Base-by-base conservation (phyloP, 164 flowering plant genomes). In the Annona cherimola region DNA sequence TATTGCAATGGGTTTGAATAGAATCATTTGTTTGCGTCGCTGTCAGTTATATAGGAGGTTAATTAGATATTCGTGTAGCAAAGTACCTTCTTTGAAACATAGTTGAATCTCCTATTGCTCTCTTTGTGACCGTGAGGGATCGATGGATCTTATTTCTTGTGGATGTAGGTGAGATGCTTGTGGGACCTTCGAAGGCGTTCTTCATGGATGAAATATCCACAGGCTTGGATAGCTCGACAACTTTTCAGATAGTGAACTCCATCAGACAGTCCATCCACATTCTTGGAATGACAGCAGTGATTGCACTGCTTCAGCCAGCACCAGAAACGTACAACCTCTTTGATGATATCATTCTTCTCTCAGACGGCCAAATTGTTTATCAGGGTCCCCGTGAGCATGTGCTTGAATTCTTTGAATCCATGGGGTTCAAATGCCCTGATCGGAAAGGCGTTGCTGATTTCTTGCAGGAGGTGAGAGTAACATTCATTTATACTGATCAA, bases 281-380 rank as follows among this genome's bases (percentile, higher is more conserved):
- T 61, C 79, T 88, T 26, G 70, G 84, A 9, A 88, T 85, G 67
- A 89, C 91, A 2, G 86, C 88, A 9, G 26, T 91, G 45, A 87
- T 91, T 39, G 87, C 97, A 5, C 92, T 91, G 63, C 85, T 91
- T 40, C 97, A 89, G 76, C 96, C 96, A 5, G 89, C 94, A 6
- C 96, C 92, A 0, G 96, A 91, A 79, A 88, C 90, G n/a, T 89
- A 82, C 39, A 73, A 87, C 61, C 87, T 90, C 19, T 90, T 90
- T 42, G 92, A 89, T 75, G 97, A 89, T 72, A 84, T 91, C 43
- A 79, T 91, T 54, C 88, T 91, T 45, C 73, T 89, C 35, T 84
- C 92, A 1, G 92, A 91, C 67, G 91, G 92, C 4, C 83, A 81
- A 45, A 84, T 88, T 44, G 88, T 89, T 20, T 89, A 91, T 55